Base-by-base conservation (phyloP, 1,284 basidiomycete genomes). In the Austroboletus niveus region DNA sequence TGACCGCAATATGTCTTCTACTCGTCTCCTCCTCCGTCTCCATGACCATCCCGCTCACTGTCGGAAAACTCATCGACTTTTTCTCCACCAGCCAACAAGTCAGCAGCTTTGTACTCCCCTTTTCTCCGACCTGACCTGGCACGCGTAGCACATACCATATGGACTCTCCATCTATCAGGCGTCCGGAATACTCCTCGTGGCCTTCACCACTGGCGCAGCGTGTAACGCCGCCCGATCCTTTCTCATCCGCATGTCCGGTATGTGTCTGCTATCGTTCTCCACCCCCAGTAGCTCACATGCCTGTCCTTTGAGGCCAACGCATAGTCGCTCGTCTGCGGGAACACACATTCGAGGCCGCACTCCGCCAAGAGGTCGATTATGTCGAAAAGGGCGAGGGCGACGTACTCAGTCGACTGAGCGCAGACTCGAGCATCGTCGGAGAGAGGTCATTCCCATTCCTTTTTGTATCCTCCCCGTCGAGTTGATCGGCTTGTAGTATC, bases 341-440 rank as follows among this genome's bases (percentile, higher is more conserved):
- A 70, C 77, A 81, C 40, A 91, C 90, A 7, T 99, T 94, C 66
- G 75, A 79, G 14, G 89, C 89, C 14, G 84, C 92, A 2, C 75
- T 98, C 15, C 78, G 79, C 42, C 95, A 98, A 71, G 95, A 97
- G 66, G 89, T 96, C 30, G 92, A 95, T 66, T 95, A 85, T 64
- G 92, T 96, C 4, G 94, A 98, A 70, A 84, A 84, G 42, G 93
- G 93, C 1, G 94, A 95, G 52, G 97, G 96, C 12, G 97, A 99
- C 66, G 90, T 98, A 10, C 77, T 99, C 40, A 95, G 92, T 65
- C 76, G 96, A 42, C 79, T 99, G 36, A 95, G 90, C 53, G 89
- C 90, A 7, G 96, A 99, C 68, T 92, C 92, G 10, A 93, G 86
- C 62, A 92, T 99, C 56, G 91, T 99, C 39, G 97, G 97, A 39